Evolutionary conservation across 306 rosid genomes (phyloP), one percentile per base, ranked within the genome.

Genomic region (Quercus mongolica): DNA sequence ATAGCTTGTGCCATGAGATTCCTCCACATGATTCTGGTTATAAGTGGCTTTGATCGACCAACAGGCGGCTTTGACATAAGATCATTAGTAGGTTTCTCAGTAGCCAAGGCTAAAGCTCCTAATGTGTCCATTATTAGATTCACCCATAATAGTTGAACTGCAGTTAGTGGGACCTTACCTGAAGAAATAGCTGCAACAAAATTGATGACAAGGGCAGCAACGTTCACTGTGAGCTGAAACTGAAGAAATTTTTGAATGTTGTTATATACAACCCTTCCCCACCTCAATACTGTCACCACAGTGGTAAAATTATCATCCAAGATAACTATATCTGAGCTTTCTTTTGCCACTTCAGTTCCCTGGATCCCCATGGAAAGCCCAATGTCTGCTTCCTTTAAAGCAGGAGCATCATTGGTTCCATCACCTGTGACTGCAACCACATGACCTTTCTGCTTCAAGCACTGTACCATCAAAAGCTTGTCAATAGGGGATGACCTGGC

Each of bases 41-140:
- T 71, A 28, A 80, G 76, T 0, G 75, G 83, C 51, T 80, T 69
- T 8, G 75, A 18, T 74, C 75, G 52, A 18, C 79, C 75, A 19
- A 80, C 61, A 0, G 79, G 71, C n/a, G 12, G 41, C 20, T 65
- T 80, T 13, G 0, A 10, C 83, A 80, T 74, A 74, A 80, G 83
- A 35, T 80, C 83, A 18, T 67, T n/a, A 25, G 69, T 80, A 23
- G 83, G 83, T 55, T 23, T 54, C 51, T 74, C 83, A 0, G 79
- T 80, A 21, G 83, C 79, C 56, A 80, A 73, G 52, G 83, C 83
- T 74, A 80, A 80, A 74, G 83, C 83, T 80, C 83, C 83, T 57
- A 80, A 20, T 18, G 83, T 80, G 54, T 80, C 79, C 83, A 80
- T 80, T 68, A 80, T 80, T n/a, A 80, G 55, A 41, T 80, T 80